Evolutionary conservation across 805 yeast genomes (phyloP).

Genomic region (Metschnikowia kunwiensis): DNA sequence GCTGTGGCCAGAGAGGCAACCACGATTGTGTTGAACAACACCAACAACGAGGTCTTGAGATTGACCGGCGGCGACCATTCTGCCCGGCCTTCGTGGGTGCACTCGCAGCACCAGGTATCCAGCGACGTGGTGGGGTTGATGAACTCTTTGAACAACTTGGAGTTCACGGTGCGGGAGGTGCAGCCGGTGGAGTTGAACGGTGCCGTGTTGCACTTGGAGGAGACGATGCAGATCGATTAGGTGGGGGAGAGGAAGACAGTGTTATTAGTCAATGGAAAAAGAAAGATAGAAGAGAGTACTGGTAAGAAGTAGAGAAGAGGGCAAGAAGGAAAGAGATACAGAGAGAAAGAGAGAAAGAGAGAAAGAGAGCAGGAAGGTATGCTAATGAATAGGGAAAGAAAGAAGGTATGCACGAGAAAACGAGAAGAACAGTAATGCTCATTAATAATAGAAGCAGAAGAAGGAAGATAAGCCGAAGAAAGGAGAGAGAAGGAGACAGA

Average conservation of each 20-base stretch:
- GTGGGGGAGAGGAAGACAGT: background rate
- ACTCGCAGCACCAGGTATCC: conserved; percentile 65
- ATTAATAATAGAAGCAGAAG: too few species aligned
- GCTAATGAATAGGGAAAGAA: too few species aligned
- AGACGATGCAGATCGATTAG: conserved; percentile 22
- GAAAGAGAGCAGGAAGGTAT: too few species aligned
- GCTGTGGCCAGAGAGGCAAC: conserved; percentile 73
- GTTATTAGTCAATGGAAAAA: background rate
- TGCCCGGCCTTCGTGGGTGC: conserved; percentile 82
- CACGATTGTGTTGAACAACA: conserved; percentile 60
- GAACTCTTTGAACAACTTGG: conserved; percentile 56
- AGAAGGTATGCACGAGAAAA: too few species aligned
- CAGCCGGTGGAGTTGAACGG: conserved; percentile 19
- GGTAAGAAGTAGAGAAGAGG: background rate
- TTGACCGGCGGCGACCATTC: conserved; percentile 75
- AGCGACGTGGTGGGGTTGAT: conserved; percentile 47
- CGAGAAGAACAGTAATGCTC: too few species aligned
- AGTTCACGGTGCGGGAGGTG: conserved; percentile 57
- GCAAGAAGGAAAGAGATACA: too few species aligned
- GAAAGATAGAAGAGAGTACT: background rate
- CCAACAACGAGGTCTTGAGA: conserved; percentile 60
- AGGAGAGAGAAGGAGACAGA: too few species aligned
- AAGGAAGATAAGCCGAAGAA: too few species aligned
- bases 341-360: background rate
- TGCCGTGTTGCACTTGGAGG: conserved; percentile 16